These are phyloP conservation scores for Cystobasidium slooffiae DNA, from an alignment of 1,284 basidiomycete genomes.

Conservation along the genomic window DNA sequence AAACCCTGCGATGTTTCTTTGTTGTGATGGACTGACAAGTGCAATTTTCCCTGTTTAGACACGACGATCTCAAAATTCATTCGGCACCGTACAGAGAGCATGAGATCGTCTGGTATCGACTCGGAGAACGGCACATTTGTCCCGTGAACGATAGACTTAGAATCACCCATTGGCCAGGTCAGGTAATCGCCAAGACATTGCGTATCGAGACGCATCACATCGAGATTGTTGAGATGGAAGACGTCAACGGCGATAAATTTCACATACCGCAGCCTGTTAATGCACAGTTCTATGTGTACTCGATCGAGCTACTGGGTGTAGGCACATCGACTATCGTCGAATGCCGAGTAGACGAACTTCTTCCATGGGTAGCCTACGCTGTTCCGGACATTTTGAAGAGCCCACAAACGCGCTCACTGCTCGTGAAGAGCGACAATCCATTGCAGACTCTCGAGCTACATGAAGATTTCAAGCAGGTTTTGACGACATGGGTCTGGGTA, in stretches of 20 bases:
- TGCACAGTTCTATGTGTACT: constrained; percentile 23
- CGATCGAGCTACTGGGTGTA: constrained; percentile 9
- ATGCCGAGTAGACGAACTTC: constrained; percentile 22
- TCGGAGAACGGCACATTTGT: neutral
- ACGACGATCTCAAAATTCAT: constrained; percentile 29
- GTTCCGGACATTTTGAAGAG: constrained; percentile 4
- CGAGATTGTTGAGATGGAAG: constrained; percentile 6
- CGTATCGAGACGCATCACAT: constrained; percentile 20
- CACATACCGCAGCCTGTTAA: constrained; percentile 29
- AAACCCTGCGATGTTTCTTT: neutral
- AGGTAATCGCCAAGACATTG: constrained; percentile 20
- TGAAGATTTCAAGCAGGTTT: constrained; percentile 1
- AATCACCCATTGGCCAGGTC: constrained; percentile 36
- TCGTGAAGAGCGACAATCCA: neutral
- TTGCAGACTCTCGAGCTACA: neutral
- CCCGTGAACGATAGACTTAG: neutral
- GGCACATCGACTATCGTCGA: neutral
- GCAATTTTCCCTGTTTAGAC: neutral
- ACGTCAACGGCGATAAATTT: constrained; percentile 14
- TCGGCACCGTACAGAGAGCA: constrained; percentile 26
- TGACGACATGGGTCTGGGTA: constrained; percentile 22
- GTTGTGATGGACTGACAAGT: neutral
- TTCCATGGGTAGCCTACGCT: constrained; percentile 8
- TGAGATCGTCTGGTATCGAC: constrained; percentile 30
- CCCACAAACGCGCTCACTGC: neutral